phyloP scores from a whole-genome alignment of 2,329 filamentous ascomycete species.

The Pezicula rhizophila region DNA sequence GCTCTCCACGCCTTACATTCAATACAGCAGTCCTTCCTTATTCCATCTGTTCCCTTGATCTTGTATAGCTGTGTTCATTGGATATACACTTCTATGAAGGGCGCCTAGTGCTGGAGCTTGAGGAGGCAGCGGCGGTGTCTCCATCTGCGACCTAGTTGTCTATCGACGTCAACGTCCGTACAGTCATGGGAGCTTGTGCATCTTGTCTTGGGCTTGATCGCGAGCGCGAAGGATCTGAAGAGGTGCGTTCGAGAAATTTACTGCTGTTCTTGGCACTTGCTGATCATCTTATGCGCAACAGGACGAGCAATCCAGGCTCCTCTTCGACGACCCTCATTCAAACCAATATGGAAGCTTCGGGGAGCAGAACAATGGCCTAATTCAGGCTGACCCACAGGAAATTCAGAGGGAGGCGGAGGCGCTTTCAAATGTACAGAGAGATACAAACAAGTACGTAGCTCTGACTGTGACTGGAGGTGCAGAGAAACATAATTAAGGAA shows the following conservation, averaged over 20 bases:
- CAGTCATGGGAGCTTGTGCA: conserved; percentile 51
- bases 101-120: not conserved
- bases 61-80: too few species aligned
- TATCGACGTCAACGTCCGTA: not conserved
- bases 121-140: not conserved
- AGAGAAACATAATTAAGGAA: not conserved
- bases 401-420: conserved; percentile 59
- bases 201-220: conserved; percentile 52
- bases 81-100: too few species aligned
- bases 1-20: too few species aligned
- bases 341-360: conserved; percentile 59
- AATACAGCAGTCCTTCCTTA: too few species aligned
- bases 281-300: conserved; percentile 4
- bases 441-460: conserved; percentile 53
- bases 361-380: conserved; percentile 43
- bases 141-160: too few species aligned
- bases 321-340: conserved; percentile 55
- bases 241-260: conserved; percentile 33
- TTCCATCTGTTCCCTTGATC: too few species aligned
- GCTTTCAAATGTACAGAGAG: conserved; percentile 56
- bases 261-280: not conserved
- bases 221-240: conserved; percentile 43
- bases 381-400: conserved; percentile 55
- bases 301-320: conserved; percentile 39
- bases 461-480: not conserved